A percentile compares a stretch with the other conserved stretches of the same genome.
These are phyloP conservation scores for Penicillium canescens DNA, from an alignment of 495 filamentous ascomycete species.

Conservation along the genomic window DNA sequence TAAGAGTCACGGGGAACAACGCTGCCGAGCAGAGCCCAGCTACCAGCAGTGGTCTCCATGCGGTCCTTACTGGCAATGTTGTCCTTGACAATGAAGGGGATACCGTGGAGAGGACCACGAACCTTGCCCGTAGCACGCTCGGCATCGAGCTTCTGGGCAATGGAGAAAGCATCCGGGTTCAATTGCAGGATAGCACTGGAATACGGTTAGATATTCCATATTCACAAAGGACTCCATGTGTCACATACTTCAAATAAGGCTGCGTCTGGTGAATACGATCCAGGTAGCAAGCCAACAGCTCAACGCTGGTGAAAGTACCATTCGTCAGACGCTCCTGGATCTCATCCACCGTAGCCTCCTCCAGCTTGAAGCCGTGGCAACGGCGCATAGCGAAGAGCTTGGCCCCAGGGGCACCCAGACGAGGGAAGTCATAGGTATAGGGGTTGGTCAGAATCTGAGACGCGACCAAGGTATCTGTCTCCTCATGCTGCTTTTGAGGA, in stretches of 20 bases:
- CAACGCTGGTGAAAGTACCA: constrained; percentile 46
- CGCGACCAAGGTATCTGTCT: constrained; percentile 24
- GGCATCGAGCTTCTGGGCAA: constrained; percentile 57
- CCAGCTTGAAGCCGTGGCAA: constrained; percentile 61
- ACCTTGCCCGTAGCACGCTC: constrained; percentile 57
- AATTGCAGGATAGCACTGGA: constrained; percentile 55
- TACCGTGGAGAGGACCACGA: constrained; percentile 66
- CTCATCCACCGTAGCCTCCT: constrained; percentile 62
- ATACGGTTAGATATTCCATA: not conserved
- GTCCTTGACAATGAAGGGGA: constrained; percentile 75
- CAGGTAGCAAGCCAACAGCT: constrained; percentile 54
- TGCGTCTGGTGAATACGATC: constrained; percentile 55
- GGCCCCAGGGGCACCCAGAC: constrained; percentile 28
- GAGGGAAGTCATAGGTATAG: constrained; percentile 46
- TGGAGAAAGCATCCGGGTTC: constrained; percentile 61
- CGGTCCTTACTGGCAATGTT: constrained; percentile 71
- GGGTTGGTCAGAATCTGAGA: constrained; percentile 35
- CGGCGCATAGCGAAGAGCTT: constrained; percentile 57
- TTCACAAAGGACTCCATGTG: no score
- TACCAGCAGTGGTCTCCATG: constrained; percentile 66
- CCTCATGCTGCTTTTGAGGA: not conserved
- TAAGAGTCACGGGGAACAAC: constrained; percentile 65
- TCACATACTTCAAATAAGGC: constrained; percentile 57
- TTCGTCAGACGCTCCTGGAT: constrained; percentile 45
- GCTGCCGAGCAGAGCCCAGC: constrained; percentile 61